Evolutionary conservation across 352 stramenopile genomes (phyloP).

Genomic region (Hyphochytrium catenoides): DNA sequence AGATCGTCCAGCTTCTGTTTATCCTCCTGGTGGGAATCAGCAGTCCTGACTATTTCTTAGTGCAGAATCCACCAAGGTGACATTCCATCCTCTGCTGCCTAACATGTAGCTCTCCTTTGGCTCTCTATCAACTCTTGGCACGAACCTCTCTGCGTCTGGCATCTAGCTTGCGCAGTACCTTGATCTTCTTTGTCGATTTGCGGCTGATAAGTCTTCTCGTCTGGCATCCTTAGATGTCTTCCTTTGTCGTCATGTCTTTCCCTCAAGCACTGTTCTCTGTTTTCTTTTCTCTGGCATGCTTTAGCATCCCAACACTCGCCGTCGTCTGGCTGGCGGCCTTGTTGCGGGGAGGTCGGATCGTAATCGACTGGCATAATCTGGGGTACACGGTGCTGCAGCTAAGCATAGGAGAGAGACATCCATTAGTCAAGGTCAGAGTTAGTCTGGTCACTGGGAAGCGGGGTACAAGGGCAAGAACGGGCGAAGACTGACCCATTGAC

Average conservation of each 20-base stretch:
- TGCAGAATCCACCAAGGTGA: constrained; percentile 92
- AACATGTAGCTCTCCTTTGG: no score
- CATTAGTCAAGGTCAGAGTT: constrained; percentile 32
- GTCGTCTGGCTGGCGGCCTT: constrained; percentile 50
- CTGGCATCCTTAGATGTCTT: no score
- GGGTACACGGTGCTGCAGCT: constrained; percentile 88
- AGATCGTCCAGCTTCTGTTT: constrained; percentile 53
- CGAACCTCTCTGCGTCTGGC: not conserved
- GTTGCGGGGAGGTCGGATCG: constrained; percentile 59
- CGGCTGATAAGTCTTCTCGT: no score
- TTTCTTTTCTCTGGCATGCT: no score
- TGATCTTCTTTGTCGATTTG: no score
- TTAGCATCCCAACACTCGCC: constrained; percentile 83
- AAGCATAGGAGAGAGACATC: constrained; percentile 25
- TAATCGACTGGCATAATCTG: constrained; percentile 99
- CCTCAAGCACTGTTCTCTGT: no score
- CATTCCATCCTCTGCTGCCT: no score
- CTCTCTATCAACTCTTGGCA: not conserved
- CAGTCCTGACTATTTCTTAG: constrained; percentile 69
- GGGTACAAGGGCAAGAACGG: not conserved
- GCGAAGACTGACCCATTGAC: not conserved
- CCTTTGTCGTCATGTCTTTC: no score
- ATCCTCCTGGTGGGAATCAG: constrained; percentile 39
- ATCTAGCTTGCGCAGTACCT: no score
- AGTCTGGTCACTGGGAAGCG: not conserved